phyloP scores from a whole-genome alignment of 176 grass and related monocot genomes.

The Oryza nivara region DNA sequence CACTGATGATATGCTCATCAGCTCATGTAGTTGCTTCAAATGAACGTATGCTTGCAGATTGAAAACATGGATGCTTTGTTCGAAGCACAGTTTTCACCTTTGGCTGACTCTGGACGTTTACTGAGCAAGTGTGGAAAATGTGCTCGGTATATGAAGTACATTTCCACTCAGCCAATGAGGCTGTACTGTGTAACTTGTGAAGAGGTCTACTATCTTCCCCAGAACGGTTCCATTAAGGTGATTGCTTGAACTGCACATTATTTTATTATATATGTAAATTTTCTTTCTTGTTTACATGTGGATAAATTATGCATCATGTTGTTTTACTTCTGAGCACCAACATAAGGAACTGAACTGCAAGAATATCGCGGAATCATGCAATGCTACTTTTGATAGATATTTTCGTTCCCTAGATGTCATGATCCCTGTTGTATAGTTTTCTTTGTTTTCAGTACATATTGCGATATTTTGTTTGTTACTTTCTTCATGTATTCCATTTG shows the following conservation, averaged over 20 bases:
- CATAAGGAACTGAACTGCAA: background rate
- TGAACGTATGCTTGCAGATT: constrained; percentile 67
- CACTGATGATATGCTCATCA: background rate
- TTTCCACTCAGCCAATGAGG: constrained; percentile 79
- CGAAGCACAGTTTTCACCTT: constrained; percentile 97
- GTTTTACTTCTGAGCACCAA: constrained; percentile 14
- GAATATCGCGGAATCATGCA: background rate
- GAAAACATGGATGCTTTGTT: constrained; percentile 97
- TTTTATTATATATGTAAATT: background rate
- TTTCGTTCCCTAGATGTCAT: background rate
- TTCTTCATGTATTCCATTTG: constrained; percentile 4
- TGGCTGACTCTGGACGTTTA: constrained; percentile 85
- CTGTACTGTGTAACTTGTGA: constrained; percentile 95
- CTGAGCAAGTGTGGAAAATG: constrained; percentile 99
- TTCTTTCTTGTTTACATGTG: constrained; percentile 12
- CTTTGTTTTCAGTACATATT: background rate
- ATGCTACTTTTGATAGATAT: constrained; percentile 3
- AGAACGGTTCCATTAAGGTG: constrained; percentile 95
- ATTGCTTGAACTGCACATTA: constrained; percentile 18
- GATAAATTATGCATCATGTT: background rate
- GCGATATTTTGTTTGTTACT: background rate
- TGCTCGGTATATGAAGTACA: constrained; percentile 92
- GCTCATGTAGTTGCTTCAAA: constrained; percentile 33
- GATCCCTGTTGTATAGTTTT: constrained; percentile 1
- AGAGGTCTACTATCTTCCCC: constrained; percentile 98